Base-by-base conservation (phyloP, 495 filamentous ascomycete genomes). In the Poronia punctata region DNA sequence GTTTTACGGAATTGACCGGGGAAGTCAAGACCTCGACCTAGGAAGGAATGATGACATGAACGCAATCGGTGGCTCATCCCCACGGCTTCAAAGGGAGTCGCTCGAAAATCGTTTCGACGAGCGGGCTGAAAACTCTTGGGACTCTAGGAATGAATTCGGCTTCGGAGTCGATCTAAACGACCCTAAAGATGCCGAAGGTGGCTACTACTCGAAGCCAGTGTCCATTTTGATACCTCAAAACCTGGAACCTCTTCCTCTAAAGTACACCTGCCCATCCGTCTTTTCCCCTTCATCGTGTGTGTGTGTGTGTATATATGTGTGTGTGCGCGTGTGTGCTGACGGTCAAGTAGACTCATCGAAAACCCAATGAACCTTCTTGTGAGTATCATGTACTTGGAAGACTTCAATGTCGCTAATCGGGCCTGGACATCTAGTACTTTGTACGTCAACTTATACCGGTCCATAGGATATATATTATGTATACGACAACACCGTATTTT, bases 321-420 rank as follows among this genome's bases (percentile, higher is more conserved):
- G n/a, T n/a, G n/a, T n/a, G n/a, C n/a, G n/a, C n/a, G n/a, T n/a
- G n/a, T n/a, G n/a, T 40, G 31, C 33, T 53, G 14, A 53, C 27
- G 21, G 30, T 15, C 7, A 6, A 36, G 25, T 19, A 63, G 54
- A 6, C 62, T 88, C 31, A 46, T 74, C 26, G 71, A 83, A 31
- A 86, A 84, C 46, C 81, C 76, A 0, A 87, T 90, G 76, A 87
- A 88, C 53, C 59, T 90, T 31, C 73, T 89, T 25, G 60, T 64
- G 39, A 49, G 59, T 60, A 35, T 20, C 48, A 78, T 78, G 48
- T 78, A 77, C 46, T 32, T 29, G 22, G 27, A 5, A 19, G 12
- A 16, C 32, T 15, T 3, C 19, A 15, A 1, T 38, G 9, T 42
- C 25, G 30, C 49, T 57, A 53, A 57, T 30, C 23, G 3, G 10